Evolutionary conservation across 352 stramenopile genomes (phyloP).

Genomic region (Phytophthora citrophthora): DNA sequence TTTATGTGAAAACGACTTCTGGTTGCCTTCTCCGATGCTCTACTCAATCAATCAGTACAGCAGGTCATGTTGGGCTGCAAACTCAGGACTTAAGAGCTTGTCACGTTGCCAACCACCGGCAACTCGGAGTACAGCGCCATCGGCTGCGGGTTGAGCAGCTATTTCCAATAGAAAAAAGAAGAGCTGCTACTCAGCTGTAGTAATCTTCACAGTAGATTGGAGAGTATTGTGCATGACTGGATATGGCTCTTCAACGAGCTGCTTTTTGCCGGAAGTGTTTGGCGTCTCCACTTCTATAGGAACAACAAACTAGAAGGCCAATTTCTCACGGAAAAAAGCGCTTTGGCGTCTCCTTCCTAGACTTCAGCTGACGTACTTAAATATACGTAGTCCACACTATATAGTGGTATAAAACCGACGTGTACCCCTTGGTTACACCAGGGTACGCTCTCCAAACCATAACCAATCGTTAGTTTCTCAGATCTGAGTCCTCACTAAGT

Average conservation of each 20-base stretch:
- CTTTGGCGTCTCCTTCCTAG: too few species aligned
- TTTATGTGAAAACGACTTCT: too few species aligned
- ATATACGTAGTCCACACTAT: too few species aligned
- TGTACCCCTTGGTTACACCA: slow-evolving; percentile 4
- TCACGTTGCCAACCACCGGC: slow-evolving; percentile 99
- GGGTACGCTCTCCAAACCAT: slow-evolving; percentile 18
- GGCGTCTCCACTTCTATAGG: too few species aligned
- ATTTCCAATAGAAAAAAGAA: slow-evolving; percentile 72
- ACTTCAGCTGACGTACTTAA: too few species aligned
- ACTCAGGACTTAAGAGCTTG: slow-evolving; percentile 89
- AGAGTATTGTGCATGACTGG: slow-evolving; percentile 13
- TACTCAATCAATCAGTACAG: too few species aligned
- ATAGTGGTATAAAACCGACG: too few species aligned
- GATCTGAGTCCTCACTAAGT: slow-evolving; percentile 7
- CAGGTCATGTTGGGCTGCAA: too few species aligned
- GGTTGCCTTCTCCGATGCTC: too few species aligned
- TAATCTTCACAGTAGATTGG: slow-evolving; percentile 40
- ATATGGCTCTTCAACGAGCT: slow-evolving; percentile 11
- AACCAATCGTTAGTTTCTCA: slow-evolving; percentile 15
- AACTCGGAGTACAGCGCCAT: slow-evolving; percentile 91
- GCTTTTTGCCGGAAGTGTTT: slow-evolving; percentile 44
- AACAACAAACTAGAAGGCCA: too few species aligned
- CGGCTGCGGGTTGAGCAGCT: slow-evolving; percentile 51
- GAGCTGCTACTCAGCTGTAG: slow-evolving; percentile 54
- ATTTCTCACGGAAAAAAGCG: too few species aligned